These are phyloP conservation scores for Vickermania spadyakhi DNA, from an alignment of 208 protist genomes.

Conservation along the genomic window DNA sequence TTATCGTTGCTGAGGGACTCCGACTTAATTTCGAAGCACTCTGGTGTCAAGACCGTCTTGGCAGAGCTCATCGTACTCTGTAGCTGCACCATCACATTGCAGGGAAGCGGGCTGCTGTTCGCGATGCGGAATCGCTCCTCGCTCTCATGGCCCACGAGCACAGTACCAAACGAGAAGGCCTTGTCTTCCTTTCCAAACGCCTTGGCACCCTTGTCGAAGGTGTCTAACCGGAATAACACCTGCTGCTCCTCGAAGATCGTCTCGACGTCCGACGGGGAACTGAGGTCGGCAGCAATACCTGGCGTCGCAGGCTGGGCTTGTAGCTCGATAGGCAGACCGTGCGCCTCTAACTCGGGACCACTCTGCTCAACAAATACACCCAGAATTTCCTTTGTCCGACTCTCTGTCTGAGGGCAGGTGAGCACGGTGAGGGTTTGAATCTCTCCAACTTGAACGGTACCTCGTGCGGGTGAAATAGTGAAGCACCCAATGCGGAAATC, in stretches of 20 bases:
- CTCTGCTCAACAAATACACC: constrained; percentile 88
- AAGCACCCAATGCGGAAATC: constrained; percentile 71
- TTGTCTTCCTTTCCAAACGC: constrained; percentile 89
- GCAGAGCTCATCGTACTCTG: constrained; percentile 1
- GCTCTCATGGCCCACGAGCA: constrained; percentile 66
- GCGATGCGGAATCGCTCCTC: constrained; percentile 92
- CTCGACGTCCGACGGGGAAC: constrained; percentile 62
- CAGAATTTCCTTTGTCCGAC: constrained; percentile 65
- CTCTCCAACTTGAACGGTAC: constrained; percentile 56
- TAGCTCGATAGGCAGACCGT: constrained; percentile 87
- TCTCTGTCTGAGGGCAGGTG: constrained; percentile 58
- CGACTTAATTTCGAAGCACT: constrained; percentile 43
- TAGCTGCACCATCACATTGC: constrained; percentile 70
- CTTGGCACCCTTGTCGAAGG: constrained; percentile 40
- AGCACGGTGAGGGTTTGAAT: constrained; percentile 46
- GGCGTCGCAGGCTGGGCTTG: constrained; percentile 89
- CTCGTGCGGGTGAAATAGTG: constrained; percentile 51
- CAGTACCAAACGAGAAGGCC: constrained; percentile 89
- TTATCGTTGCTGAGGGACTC: constrained; percentile 16
- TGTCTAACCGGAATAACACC: constrained; percentile 76
- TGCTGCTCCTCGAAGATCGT: constrained; percentile 97
- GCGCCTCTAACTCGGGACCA: constrained; percentile 45
- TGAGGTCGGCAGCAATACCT: constrained; percentile 87
- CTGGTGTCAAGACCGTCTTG: constrained; percentile 8
- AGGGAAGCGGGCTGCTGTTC: constrained; percentile 92